Percentiles rank a stretch among this genome's conserved stretches.
Evolutionary conservation across 2,329 filamentous ascomycete species (phyloP).

Genomic region (Diaporthe vaccinii): DNA sequence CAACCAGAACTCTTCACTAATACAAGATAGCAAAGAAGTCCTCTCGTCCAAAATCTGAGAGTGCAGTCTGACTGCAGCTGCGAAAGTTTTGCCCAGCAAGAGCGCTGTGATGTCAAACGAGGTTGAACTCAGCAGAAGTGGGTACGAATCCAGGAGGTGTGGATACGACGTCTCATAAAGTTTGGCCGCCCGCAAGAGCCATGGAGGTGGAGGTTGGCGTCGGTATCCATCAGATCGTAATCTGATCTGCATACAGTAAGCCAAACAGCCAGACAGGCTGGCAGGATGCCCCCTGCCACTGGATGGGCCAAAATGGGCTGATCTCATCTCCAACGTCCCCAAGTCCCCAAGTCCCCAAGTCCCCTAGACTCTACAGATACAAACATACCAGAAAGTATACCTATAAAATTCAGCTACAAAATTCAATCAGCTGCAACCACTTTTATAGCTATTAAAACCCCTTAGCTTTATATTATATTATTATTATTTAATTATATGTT

Average conservation of each 20-base stretch:
- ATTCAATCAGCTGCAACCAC: too few species aligned
- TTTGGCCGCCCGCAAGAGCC: neutral
- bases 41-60: neutral
- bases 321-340: constrained; percentile 7
- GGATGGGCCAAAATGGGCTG: neutral
- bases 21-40: neutral
- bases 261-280: neutral
- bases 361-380: too few species aligned
- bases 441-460: too few species aligned
- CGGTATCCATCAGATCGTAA: neutral
- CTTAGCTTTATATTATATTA: too few species aligned
- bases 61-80: neutral
- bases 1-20: too few species aligned
- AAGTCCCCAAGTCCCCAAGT: neutral
- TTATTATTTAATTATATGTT: too few species aligned
- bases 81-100: neutral
- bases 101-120: neutral
- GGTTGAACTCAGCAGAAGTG: neutral
- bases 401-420: too few species aligned
- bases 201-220: neutral
- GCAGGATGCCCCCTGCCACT: constrained; percentile 12
- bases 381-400: too few species aligned
- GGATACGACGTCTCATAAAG: constrained; percentile 1
- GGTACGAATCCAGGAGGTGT: neutral
- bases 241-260: constrained; percentile 22